Percentiles rank a stretch among this genome's conserved stretches.
phyloP scores from a whole-genome alignment of 208 protist genomes.

The Leishmania tropica region DNA sequence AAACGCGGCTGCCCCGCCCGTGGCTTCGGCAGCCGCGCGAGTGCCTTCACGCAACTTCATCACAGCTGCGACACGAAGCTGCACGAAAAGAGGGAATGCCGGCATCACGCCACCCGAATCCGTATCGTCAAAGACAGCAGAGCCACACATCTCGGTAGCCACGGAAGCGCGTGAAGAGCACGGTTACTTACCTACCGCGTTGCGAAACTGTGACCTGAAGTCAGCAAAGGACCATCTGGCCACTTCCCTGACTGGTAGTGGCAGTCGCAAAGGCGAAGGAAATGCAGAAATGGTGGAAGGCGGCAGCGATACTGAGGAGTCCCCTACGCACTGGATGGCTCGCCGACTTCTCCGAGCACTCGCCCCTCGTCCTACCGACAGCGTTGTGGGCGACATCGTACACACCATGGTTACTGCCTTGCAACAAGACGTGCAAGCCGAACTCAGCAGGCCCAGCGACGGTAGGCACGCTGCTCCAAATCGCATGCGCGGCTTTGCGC shows the following conservation, averaged over 20 bases:
- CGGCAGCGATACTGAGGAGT: not conserved
- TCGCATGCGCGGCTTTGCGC: conserved; percentile 24
- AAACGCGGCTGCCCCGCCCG: not conserved
- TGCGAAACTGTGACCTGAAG: not conserved
- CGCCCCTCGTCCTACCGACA: conserved; percentile 54
- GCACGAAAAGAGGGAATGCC: conserved; percentile 1
- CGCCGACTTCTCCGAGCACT: conserved; percentile 60
- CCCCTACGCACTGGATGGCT: conserved; percentile 14
- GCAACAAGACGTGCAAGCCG: conserved; percentile 37
- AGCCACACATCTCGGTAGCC: not conserved
- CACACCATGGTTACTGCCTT: conserved; percentile 71
- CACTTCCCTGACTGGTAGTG: not conserved
- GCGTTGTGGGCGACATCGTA: conserved; percentile 62
- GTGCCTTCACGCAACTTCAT: not conserved
- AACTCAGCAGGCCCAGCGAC: not conserved
- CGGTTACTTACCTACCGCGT: not conserved
- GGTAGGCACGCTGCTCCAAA: not conserved
- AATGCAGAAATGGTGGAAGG: not conserved
- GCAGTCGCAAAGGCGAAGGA: not conserved
- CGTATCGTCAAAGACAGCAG: not conserved
- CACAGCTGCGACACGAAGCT: conserved; percentile 5
- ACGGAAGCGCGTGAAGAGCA: not conserved
- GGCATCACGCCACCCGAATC: not conserved
- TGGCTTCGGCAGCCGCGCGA: not conserved
- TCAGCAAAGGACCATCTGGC: not conserved